Evolutionary conservation across 257 asterid genomes (phyloP), one percentile per base, ranked within the genome.

Genomic region (Penstemon barbatus): DNA sequence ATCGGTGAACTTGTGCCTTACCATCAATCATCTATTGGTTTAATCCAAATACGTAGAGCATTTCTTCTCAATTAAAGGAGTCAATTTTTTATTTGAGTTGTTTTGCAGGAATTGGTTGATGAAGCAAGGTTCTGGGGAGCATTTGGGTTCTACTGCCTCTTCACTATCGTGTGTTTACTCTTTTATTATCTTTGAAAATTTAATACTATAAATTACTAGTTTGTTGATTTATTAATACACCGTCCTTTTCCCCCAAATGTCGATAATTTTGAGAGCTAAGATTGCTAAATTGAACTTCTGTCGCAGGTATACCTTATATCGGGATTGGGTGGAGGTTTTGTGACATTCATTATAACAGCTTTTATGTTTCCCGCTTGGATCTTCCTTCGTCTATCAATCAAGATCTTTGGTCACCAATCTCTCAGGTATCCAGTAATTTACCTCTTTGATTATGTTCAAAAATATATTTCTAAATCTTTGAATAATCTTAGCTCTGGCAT

Each of bases 111-210:
- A 70, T 73, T 89, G 83, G 88, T 72, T 66, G 81, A 71, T 72
- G 97, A 91, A 86, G 97, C 97, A 77, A 79, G 86, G 82, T 89
- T 94, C 79, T 94, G 97, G 97, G 99, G 99, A 74, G 99, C 99
- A 61, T 94, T 91, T 82, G 99, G 99, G 66, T 79, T 94, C 76
- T 89, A 89, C 77, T 81, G 95, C 63, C 72, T 91, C 70, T 78
- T 89, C 46, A 91, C 97, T 52, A 55, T 89, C 97, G 99, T 94
- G 50, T 40, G 90, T 79, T 54, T 74, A 70, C 37, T 38, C 51
- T 33, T 45, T 75, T 67, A 3, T 65, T 39, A 63, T 65, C 55
- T 61, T 60, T 39, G 42, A 65, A 70, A 59, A 51, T 68, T 59
- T 66, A 67, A 41, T 54, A 25, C 2, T 25, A 57, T 71, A 72